Percentiles rank a stretch among this genome's conserved stretches.
Evolutionary conservation across 2,329 filamentous ascomycete genomes (phyloP).

Genomic region (Diaporthe vaccinii): DNA sequence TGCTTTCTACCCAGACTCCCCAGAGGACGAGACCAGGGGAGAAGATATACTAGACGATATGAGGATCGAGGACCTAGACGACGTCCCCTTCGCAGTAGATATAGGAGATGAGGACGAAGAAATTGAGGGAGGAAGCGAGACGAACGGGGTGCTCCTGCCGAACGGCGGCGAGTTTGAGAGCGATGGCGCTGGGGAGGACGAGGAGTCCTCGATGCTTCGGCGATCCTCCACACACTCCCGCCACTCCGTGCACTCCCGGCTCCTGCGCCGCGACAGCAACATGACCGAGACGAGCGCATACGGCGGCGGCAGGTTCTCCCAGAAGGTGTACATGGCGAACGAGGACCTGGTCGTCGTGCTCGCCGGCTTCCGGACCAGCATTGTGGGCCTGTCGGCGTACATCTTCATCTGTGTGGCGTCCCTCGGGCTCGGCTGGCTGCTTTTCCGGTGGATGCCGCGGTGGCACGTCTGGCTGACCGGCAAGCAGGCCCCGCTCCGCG

Average conservation of each 20-base stretch:
- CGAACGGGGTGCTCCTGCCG: conserved; percentile 29
- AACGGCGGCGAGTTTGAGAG: conserved; percentile 58
- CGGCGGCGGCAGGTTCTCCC: conserved; percentile 76
- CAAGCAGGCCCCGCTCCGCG: conserved; percentile 73
- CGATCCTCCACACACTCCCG: conserved; percentile 73
- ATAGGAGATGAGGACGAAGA: conserved; percentile 54
- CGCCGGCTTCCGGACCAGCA: conserved; percentile 88
- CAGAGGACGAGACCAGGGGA: conserved; percentile 52
- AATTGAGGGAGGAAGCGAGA: neutral
- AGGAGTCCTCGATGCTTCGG: conserved; percentile 64
- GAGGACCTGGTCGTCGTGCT: conserved; percentile 96
- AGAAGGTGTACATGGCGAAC: conserved; percentile 93
- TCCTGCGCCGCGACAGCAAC: conserved; percentile 76
- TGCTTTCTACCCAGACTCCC: conserved; percentile 85
- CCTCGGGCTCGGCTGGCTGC: conserved; percentile 82
- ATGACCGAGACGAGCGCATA: conserved; percentile 77
- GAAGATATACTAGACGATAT: conserved; percentile 42
- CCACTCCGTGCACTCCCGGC: conserved; percentile 70
- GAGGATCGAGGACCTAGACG: conserved; percentile 53
- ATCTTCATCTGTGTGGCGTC: conserved; percentile 78
- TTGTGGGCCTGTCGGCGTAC: conserved; percentile 78
- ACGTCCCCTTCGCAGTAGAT: conserved; percentile 57
- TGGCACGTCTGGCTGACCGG: conserved; percentile 87
- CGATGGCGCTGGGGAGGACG: conserved; percentile 55
- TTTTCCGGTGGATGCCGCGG: conserved; percentile 90